Base-by-base conservation (phyloP, 1,284 basidiomycete species). In the Irpex sp. region DNA sequence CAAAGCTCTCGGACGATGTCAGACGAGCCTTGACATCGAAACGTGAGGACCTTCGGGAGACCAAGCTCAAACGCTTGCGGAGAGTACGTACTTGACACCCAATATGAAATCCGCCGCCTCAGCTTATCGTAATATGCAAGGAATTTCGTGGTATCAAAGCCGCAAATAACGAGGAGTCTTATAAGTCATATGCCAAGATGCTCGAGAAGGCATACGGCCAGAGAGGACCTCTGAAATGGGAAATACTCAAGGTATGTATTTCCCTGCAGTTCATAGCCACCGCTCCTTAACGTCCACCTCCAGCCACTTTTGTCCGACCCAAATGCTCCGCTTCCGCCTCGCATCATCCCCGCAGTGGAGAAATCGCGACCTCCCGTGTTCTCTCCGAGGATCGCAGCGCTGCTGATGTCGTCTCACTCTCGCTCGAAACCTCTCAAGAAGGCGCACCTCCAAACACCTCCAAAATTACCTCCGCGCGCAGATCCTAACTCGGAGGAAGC, bases 191-290 rank as follows among this genome's bases (percentile, higher is more conserved):
- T 66, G 75, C 77, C 7, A 79, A 83, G 62, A 73, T 92, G n/a
- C 77, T 93, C 19, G 82, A 88, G 67, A 71, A 86, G n/a, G 92
- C 92, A n/a, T 93, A 92, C 73, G 93, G 90, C 17, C 80, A 89
- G 62, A 84, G 82, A 65, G 93, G 92, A 11, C 88, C 84, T 70
- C 74, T 93, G 19, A 83, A 80, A 68, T 82, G 84, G 77, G 88
- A 92, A 68, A 75, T 91, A 36, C 76, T 91, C 72, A 72, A 85
- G 75, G 88, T 88, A 64, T 47, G 36, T 58, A n/a, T 51, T 8
- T 5, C 40, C 40, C 8, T 17, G 38, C 63, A 8, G 26, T 63
- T 26, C 4, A 62, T 62, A 63, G 17, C 52, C 59, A 49, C 17
- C 59, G 5, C 58, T 48, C 26, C 54, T 47, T 6, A 49, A 64